These are phyloP conservation scores for Casuarina equisetifolia DNA, from an alignment of 306 rosid species.

Conservation along the genomic window DNA sequence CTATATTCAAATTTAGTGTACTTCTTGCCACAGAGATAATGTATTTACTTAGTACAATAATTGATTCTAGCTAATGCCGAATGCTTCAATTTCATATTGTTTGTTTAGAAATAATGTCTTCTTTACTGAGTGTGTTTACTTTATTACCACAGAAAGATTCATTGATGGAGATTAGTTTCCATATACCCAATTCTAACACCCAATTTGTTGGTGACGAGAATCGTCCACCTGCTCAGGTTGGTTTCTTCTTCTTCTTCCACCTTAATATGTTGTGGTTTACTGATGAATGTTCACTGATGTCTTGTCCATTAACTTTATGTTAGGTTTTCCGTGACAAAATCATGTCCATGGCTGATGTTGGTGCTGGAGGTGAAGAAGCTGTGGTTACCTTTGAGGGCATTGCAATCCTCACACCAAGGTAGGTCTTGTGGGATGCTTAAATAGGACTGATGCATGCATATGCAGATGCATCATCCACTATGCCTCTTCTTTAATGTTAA, in stretches of 20 bases:
- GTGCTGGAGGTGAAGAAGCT: constrained; percentile 92
- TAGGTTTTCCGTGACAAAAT: constrained; percentile 96
- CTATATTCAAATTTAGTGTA: constrained; percentile 1
- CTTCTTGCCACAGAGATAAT: neutral
- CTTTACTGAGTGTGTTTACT: constrained; percentile 11
- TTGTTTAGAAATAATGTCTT: constrained; percentile 7
- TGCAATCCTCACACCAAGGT: constrained; percentile 99
- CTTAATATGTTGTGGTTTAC: constrained; percentile 9
- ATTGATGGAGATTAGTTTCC: constrained; percentile 95
- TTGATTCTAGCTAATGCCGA: neutral
- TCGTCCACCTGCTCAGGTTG: constrained; percentile 92
- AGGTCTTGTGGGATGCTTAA: constrained; percentile 22
- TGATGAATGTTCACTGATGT: constrained; percentile 26
- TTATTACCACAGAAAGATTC: constrained; percentile 84
- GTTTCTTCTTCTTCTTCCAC: constrained; percentile 20
- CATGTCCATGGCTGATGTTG: constrained; percentile 92
- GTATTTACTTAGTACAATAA: neutral
- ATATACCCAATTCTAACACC: constrained; percentile 93
- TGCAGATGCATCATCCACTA: constrained; percentile 2
- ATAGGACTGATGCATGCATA: neutral
- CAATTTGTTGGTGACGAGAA: constrained; percentile 96
- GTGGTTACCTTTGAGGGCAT: constrained; percentile 97
- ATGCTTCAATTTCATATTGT: neutral
- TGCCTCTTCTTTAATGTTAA: constrained; percentile 12
- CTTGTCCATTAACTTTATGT: constrained; percentile 18